phyloP scores from a whole-genome alignment of 2,329 filamentous ascomycete species.

The Didymella glomerata region DNA sequence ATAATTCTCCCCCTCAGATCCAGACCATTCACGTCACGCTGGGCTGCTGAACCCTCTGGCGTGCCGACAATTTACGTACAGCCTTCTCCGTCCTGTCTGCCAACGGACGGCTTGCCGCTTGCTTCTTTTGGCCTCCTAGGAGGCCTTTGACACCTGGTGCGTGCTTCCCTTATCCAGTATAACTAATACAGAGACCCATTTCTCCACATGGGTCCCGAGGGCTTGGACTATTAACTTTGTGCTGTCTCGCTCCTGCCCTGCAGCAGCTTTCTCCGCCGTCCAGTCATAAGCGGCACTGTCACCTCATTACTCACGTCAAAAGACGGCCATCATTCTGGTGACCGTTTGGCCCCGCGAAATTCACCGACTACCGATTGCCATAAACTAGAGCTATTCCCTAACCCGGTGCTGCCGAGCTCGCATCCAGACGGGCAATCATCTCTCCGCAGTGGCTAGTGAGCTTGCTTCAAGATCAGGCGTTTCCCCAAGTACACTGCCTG shows the following conservation, averaged over 20 bases:
- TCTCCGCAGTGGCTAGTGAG: slow-evolving; percentile 30
- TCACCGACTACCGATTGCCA: slow-evolving; percentile 39
- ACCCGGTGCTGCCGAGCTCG: slow-evolving; percentile 38
- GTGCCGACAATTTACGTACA: slow-evolving; percentile 43
- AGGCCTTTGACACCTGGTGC: slow-evolving; percentile 45
- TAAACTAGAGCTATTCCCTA: slow-evolving; percentile 29
- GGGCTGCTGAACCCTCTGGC: slow-evolving; percentile 31
- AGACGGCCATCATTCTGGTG: slow-evolving; percentile 19
- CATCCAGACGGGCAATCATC: slow-evolving; percentile 25
- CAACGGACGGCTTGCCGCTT: slow-evolving; percentile 35
- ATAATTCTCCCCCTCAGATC: slow-evolving; percentile 35
- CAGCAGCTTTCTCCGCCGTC: slow-evolving; percentile 25
- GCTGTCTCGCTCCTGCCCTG: slow-evolving; percentile 23
- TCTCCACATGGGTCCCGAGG: slow-evolving; percentile 41
- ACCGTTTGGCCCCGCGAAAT: slow-evolving; percentile 25
- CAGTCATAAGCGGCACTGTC: slow-evolving; percentile 24
- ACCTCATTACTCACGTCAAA: slow-evolving; percentile 22
- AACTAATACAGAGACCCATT: slow-evolving; percentile 37
- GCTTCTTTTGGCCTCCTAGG: slow-evolving; percentile 35
- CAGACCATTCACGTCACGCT: slow-evolving; percentile 32
- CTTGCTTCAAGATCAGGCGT: slow-evolving; percentile 22
- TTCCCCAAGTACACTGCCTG: slow-evolving; percentile 4
- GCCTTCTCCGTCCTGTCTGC: slow-evolving; percentile 37
- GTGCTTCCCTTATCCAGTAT: slow-evolving; percentile 41
- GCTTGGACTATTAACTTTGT: slow-evolving; percentile 26